Base-by-base conservation (phyloP, 768 basidiomycete species). In the Fistulinella prunicolor region DNA sequence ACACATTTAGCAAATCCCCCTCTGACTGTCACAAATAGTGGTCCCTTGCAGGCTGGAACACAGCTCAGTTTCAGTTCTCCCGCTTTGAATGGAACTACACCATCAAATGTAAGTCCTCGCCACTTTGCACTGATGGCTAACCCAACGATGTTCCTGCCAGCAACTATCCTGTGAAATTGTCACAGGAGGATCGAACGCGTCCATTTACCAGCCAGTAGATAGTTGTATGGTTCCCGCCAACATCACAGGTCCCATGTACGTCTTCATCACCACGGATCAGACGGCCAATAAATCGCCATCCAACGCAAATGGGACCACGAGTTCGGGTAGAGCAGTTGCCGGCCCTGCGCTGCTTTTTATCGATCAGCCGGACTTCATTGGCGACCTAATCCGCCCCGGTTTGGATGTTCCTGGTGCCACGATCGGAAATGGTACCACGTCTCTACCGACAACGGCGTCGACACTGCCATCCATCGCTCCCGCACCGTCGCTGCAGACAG, bases 141-240 rank as follows among this genome's bases (percentile, higher is more conserved):
- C n/a, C 53, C 36, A 38, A 50, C 12, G 49, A 41, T 44, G 44
- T 13, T 16, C 14, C 37, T 28, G 17, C 30, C 58, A 86, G 84
- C 62, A 58, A 51, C 61, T 86, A 28, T 80, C 73, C 69, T 90
- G 89, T 67, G 84, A 91, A 68, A 88, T 92, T 79, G 65, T 92
- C 56, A 54, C 80, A 46, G 89, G 86, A 24, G 85, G 83, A 23
- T 43, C 68, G 16, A 63, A 81, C 42, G 64, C 65, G 59, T 70
- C 89, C 5, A 69, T 87, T 59, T 59, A 78, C 26, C 71, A 89
- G 38, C 82, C 87, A 3, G 61, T 86, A 55, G 55, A 65, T 51
- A 55, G 77, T 51, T 91, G 89, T 56, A 64, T 76, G 49, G 80
- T 91, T 12, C 91, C 89, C 30, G 29, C 51, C 0, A 79, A 78